Percentiles rank a stretch among this genome's conserved stretches.
Evolutionary conservation across 768 basidiomycete genomes (phyloP).

Genomic region (Kwoniella sp.): DNA sequence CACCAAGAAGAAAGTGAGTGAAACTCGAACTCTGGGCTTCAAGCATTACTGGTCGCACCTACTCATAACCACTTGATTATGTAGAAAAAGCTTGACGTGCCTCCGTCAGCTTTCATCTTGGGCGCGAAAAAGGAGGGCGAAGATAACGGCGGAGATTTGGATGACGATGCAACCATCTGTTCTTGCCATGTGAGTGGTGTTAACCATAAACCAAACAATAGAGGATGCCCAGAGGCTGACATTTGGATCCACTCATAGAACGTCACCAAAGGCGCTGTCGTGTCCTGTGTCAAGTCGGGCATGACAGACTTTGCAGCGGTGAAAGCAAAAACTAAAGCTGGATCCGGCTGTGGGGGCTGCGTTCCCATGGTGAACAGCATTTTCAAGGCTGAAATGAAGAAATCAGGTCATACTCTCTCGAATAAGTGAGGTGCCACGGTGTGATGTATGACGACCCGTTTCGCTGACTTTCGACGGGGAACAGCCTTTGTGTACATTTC

Average conservation of each 20-base stretch:
- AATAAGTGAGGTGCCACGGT: constrained; percentile 58
- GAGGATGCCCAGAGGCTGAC: constrained; percentile 43
- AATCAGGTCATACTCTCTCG: constrained; percentile 64
- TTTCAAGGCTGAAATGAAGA: constrained; percentile 67
- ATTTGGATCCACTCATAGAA: constrained; percentile 53
- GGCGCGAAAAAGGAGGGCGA: constrained; percentile 62
- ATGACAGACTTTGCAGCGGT: constrained; percentile 61
- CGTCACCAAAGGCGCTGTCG: constrained; percentile 66
- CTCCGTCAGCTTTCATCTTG: constrained; percentile 69
- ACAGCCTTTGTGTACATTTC: constrained; percentile 66
- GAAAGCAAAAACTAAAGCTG: constrained; percentile 70
- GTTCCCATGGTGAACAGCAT: constrained; percentile 62
- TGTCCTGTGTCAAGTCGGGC: constrained; percentile 62
- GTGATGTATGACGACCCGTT: too few relatives aligned
- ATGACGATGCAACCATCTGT: constrained; percentile 73
- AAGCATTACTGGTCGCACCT: too few relatives aligned
- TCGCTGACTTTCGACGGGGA: background rate
- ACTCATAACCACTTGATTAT: background rate
- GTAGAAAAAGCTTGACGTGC: constrained; percentile 66
- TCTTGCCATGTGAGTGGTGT: constrained; percentile 61
- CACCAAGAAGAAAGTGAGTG: constrained; percentile 65
- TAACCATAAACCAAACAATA: constrained; percentile 45
- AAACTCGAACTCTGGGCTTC: too few relatives aligned
- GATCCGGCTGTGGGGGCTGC: constrained; percentile 74
- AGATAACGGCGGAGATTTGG: constrained; percentile 67